Evolutionary conservation across 78 protist species (phyloP), one percentile per base, ranked within the genome.

Genomic region (Speleostelium caveatum): DNA sequence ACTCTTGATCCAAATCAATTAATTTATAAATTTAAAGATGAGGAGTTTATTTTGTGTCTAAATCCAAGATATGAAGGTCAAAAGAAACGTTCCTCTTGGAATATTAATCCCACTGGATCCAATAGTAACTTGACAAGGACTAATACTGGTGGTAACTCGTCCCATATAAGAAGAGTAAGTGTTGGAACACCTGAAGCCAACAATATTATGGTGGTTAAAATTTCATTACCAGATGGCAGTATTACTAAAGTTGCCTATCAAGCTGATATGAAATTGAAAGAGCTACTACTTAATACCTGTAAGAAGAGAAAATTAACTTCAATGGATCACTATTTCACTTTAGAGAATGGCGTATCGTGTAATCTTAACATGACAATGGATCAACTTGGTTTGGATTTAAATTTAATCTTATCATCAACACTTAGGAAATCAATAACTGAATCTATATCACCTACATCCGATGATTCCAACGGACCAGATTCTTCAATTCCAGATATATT

Each of bases 221-320:
- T 83, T 32, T 69, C 90, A 22, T 36, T 83, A 69, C 90, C 90
- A 14, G 90, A 83, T 51, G 45, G 77, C 35, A 58, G 73, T 32
- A 83, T 83, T n/a, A 83, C 90, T 0, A 83, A 83, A 49, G 90
- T 83, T 39, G 90, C 75, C 4, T 83, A 68, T 73, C 90, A 83
- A 42, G 66, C 75, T 3, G 75, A 72, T 7, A 83, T 69, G 79
- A 55, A 68, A 41, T 69, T 83, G 10, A 67, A 59, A 35, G 90
- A 83, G 7, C 71, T 83, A 21, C 66, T 83, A 19, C 41, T 68
- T 14, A 58, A 62, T 26, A 83, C 90, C 1, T 83, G 90, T 32
- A 83, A 83, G 28, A 83, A 83, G 78, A 51, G 90, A 59, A 83
- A 83, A 45, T 49, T 83, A 0, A 56, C 28, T 14, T 0, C 59